A percentile compares a stretch with the other conserved stretches of the same genome.
Evolutionary conservation across 305 asterid species (phyloP).

Genomic region (Nicotiana rustica): DNA sequence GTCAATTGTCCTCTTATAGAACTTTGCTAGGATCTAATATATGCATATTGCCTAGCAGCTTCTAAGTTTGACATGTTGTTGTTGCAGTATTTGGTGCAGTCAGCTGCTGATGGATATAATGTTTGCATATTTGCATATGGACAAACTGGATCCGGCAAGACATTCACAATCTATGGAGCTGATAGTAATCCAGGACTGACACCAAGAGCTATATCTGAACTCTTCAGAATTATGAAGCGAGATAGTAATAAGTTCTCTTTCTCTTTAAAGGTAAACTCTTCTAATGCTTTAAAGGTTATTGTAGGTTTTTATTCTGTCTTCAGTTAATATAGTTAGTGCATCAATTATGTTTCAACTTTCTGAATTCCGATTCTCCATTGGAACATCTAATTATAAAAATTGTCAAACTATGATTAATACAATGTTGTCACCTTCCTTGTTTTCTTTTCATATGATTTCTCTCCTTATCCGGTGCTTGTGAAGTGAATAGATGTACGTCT

Average conservation of each 20-base stretch:
- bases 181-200: conserved; percentile 88
- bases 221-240: conserved; percentile 77
- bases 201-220: conserved; percentile 86
- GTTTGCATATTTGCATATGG: conserved; percentile 98
- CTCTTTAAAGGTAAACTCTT: conserved; percentile 70
- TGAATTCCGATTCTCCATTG: not conserved
- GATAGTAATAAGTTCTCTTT: conserved; percentile 74
- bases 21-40: conserved; percentile 30
- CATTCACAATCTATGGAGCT: conserved; percentile 91
- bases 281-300: conserved; percentile 29
- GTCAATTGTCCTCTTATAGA: conserved; percentile 15
- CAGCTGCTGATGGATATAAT: conserved; percentile 94
- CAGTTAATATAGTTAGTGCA: not conserved
- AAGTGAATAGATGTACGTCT: not conserved
- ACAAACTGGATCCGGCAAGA: conserved; percentile 98
- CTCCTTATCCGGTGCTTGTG: conserved; percentile 11
- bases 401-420: not conserved
- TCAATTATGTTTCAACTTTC: not conserved
- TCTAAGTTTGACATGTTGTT: conserved; percentile 18
- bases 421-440: not conserved
- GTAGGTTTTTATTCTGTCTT: conserved; percentile 3
- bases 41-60: conserved; percentile 1
- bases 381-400: not conserved
- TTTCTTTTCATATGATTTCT: conserved; percentile 22
- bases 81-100: conserved; percentile 90